Base-by-base conservation (phyloP, 2,329 filamentous ascomycete species). In the Epicoccum nigrum region DNA sequence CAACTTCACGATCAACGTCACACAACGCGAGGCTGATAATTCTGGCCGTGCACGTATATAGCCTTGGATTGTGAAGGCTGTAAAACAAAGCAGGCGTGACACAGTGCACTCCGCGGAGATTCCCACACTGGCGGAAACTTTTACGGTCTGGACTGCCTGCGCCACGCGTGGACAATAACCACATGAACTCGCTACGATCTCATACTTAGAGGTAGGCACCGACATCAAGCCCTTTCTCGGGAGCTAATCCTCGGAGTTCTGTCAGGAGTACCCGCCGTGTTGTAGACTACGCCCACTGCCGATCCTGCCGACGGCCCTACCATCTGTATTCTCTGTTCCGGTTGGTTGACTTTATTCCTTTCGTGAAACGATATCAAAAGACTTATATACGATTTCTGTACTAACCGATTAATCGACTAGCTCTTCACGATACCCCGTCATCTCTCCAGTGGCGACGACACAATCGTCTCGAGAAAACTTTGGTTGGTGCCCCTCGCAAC, bases 331-430 rank as follows among this genome's bases (percentile, higher is more conserved):
- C 25, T 27, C 25, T 9, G 12, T 7, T 31, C 42, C 37, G 38
- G 31, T 45, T 46, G 42, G 38, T 12, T 16, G 15, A 16, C n/a
- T 32, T 42, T 20, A 13, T 28, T 17, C 17, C 20, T 5, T 37
- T 25, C 19, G 25, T 35, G 16, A 40, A 32, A 13, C 37, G 42
- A n/a, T 42, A 30, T 11, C 7, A 43, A 40, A 17, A 21, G 11
- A 42, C 42, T 16, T 25, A 23, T 21, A 38, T 45, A 34, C n/a
- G 42, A 46, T 52, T 42, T 43, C 43, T 42, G 43, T 46, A 42
- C n/a, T 23, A 13, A 13, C 27, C 27, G 28, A 32, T 43, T 31
- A 35, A 7, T 20, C 4, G 8, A 17, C 37, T 42, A 39, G 37
- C 9, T 27, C 27, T 12, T 41, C 31, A 34, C 31, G 12, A 25